Evolutionary conservation across 176 grass and related monocot genomes (phyloP), one percentile per base, ranked within the genome.

Genomic region (Aegilops sharonensis): DNA sequence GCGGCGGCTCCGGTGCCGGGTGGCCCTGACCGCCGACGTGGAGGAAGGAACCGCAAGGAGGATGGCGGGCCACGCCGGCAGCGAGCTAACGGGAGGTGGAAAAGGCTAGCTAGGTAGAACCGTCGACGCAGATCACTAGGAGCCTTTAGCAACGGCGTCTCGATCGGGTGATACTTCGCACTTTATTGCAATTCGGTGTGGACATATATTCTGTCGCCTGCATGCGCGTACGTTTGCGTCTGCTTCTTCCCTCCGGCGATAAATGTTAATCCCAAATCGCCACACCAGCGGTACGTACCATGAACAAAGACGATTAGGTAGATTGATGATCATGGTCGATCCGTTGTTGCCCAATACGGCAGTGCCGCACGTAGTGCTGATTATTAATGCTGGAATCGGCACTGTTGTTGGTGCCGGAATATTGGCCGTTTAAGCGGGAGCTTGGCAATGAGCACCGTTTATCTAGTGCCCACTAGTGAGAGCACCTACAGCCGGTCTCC

Each of bases 21-120:
- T 89, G 63, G 15, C 35, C 48, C 48, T n/a, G 61, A 47, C 60
- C 82, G 87, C 2, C 82, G 70, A 81, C 83, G 83, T 81, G 88
- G 77, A 69, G 42, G 11, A 6, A 13, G 6, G 72, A 83, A 84
- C 84, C 18, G 61, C 82, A 57, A 32, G 0, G 57, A 75, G 37
- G 69, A 30, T 75, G 45, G 18, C 20, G 54, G 54, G 32, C 81
- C 81, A 83, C 1, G 23, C 45, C 8, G 74, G n/a, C 9, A 39
- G 69, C 24, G 81, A 83, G 50, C 15, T 32, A 12, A 54, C 50
- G 5, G 15, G 50, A 54, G 50, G 52, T 15, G 10, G 37, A 9
- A 39, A 39, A 8, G 1, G 37, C 37, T 39, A 39, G 30, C 30
- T 31, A 2, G 37, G 8, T 39, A 39, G 47, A 15, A 17, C 24